A percentile compares a stretch with the other conserved stretches of the same genome.
These are phyloP conservation scores for Colletotrichum liriopes DNA, from an alignment of 2,329 filamentous ascomycete genomes.

Conservation along the genomic window DNA sequence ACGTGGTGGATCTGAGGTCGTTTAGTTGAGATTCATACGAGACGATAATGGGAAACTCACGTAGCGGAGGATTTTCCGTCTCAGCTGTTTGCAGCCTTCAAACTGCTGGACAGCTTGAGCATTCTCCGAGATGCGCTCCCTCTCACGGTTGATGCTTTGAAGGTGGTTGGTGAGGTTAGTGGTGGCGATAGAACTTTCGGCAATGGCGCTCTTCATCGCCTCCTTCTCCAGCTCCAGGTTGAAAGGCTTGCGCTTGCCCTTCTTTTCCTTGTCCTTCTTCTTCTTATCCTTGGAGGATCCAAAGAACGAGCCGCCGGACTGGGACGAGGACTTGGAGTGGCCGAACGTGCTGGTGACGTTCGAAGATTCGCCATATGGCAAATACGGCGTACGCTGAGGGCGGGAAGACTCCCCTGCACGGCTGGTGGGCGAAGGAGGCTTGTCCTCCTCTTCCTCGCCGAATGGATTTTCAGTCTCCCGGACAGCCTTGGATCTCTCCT, in stretches of 20 bases:
- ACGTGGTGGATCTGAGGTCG: constrained; percentile 82
- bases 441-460: constrained; percentile 75
- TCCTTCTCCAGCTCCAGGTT: constrained; percentile 90
- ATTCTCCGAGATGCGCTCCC: constrained; percentile 90
- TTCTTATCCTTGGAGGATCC: constrained; percentile 64
- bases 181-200: constrained; percentile 89
- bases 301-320: constrained; percentile 58
- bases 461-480: constrained; percentile 85
- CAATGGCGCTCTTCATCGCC: constrained; percentile 89
- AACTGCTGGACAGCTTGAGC: constrained; percentile 81
- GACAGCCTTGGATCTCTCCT: constrained; percentile 87
- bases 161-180: constrained; percentile 91
- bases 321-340: constrained; percentile 58
- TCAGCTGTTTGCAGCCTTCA: constrained; percentile 87
- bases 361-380: constrained; percentile 44
- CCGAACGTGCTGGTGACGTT: constrained; percentile 38
- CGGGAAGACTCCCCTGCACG: constrained; percentile 45
- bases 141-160: constrained; percentile 92
- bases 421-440: constrained; percentile 48
- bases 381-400: constrained; percentile 49
- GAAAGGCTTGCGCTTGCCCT: constrained; percentile 78
- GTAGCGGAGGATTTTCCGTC: constrained; percentile 89
- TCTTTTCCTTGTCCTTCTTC: constrained; percentile 65
- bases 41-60: constrained; percentile 57
- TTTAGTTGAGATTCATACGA: constrained; percentile 45